Base-by-base conservation (phyloP, 768 basidiomycete species). In the Phaeolepiota aurea region DNA sequence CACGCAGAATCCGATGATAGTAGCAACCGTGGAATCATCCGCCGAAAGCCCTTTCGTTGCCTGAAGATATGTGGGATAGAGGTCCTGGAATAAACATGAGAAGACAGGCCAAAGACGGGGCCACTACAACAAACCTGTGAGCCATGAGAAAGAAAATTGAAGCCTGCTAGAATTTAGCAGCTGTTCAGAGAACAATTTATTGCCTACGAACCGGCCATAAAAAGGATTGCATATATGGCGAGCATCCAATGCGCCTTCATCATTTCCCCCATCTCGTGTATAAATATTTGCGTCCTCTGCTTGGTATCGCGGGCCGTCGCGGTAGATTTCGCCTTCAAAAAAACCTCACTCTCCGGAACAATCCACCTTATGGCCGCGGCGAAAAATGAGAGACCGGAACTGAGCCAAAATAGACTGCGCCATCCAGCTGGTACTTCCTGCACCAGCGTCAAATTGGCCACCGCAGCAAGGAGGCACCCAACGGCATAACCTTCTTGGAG, bases 401-500 rank as follows among this genome's bases (percentile, higher is more conserved):
- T 84, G 28, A 79, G 73, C 79, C 84, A 96, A 69, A 93, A 94
- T 13, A 96, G 62, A 3, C 72, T 61, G 25, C 90, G 69, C 92
- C 92, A 94, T 32, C 65, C 61, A 21, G 51, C 43, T 0, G 47
- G 41, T 5, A 64, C 65, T 53, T 66, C 55, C 1, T 69, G 59
- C 18, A 76, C 87, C 16, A 85, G 64, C 2, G 61, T 70, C 15
- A 93, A 67, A 54, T 92, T 90, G 65, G 93, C 74, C 35, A 85
- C 76, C 1, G 90, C 85, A 0, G 89, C 87, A 42, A 96, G 48
- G 5, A 94, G 76, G 45, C 73, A 93, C 1, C 92, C 92, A 10
- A 80, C 72, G 0, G 89, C 87, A 51, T 94, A 93, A 12, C 89
- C 92, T 54, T 93, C 77, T 51, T 96, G 93, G 3, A 97, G 57